These are phyloP conservation scores for Penicillium daleae DNA, from an alignment of 495 filamentous ascomycete species.

Conservation along the genomic window DNA sequence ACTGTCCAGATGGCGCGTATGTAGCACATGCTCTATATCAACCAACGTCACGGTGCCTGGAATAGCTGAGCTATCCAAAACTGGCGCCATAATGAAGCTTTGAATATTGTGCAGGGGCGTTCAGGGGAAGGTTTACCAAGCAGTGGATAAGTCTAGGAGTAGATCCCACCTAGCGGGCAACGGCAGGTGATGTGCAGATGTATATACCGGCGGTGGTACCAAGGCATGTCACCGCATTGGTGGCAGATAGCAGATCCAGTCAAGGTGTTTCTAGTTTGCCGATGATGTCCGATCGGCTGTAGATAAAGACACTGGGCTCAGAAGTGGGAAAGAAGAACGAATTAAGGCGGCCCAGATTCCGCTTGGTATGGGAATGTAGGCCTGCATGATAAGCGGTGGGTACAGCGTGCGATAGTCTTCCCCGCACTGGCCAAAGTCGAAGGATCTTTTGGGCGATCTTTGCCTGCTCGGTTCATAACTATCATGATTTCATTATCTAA, in stretches of 20 bases:
- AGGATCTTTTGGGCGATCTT: background rate
- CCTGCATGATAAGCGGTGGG: slow-evolving; percentile 16
- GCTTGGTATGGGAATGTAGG: slow-evolving; percentile 12
- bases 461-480: background rate
- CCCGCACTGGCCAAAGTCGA: slow-evolving; percentile 16
- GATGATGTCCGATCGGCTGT: background rate
- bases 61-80: slow-evolving; percentile 46
- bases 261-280: background rate
- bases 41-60: slow-evolving; percentile 60
- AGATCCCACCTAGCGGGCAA: background rate
- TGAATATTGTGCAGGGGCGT: no score
- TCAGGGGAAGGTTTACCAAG: background rate
- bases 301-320: background rate
- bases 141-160: background rate
- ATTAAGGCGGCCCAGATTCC: slow-evolving; percentile 5
- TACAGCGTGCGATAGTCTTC: slow-evolving; percentile 1
- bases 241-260: background rate
- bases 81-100: slow-evolving; percentile 30
- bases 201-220: background rate
- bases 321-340: slow-evolving; percentile 1
- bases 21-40: slow-evolving; percentile 54
- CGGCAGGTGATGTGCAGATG: background rate
- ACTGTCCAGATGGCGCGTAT: slow-evolving; percentile 44
- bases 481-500: background rate
- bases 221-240: slow-evolving; percentile 1